Evolutionary conservation across 768 basidiomycete species (phyloP).

Genomic region (Coprinopsis strossmayeri): DNA sequence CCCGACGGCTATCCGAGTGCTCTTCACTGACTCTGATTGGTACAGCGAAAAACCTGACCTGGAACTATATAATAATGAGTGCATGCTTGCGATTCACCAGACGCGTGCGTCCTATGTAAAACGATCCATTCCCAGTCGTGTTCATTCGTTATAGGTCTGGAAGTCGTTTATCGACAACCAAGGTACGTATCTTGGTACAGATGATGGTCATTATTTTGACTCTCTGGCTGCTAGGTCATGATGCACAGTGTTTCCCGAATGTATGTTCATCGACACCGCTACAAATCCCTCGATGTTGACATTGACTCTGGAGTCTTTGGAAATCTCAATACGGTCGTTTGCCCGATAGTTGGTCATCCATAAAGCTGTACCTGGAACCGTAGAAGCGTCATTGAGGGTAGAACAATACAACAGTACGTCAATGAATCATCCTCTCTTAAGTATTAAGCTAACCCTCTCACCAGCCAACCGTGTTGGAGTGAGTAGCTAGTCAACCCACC

Average conservation of each 20-base stretch:
- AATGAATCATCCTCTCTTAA: neutral
- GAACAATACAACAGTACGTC: constrained; percentile 66
- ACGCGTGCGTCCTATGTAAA: constrained; percentile 37
- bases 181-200: constrained; percentile 33
- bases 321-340: neutral
- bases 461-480: constrained; percentile 82
- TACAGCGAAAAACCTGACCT: neutral
- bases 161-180: constrained; percentile 70
- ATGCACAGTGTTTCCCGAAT: constrained; percentile 73
- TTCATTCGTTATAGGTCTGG: constrained; percentile 54
- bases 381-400: constrained; percentile 65
- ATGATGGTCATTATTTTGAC: neutral
- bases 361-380: constrained; percentile 62
- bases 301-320: constrained; percentile 5
- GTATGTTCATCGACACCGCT: constrained; percentile 27
- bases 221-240: constrained; percentile 51
- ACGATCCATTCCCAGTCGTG: neutral
- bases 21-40: neutral
- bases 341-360: constrained; percentile 52
- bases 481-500: no score
- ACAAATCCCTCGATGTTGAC: constrained; percentile 1
- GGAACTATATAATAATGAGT: constrained; percentile 33
- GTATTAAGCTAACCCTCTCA: constrained; percentile 5
- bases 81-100: constrained; percentile 70
- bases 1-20: no score